phyloP scores from a whole-genome alignment of 768 basidiomycete genomes.

The Bullera alba region DNA sequence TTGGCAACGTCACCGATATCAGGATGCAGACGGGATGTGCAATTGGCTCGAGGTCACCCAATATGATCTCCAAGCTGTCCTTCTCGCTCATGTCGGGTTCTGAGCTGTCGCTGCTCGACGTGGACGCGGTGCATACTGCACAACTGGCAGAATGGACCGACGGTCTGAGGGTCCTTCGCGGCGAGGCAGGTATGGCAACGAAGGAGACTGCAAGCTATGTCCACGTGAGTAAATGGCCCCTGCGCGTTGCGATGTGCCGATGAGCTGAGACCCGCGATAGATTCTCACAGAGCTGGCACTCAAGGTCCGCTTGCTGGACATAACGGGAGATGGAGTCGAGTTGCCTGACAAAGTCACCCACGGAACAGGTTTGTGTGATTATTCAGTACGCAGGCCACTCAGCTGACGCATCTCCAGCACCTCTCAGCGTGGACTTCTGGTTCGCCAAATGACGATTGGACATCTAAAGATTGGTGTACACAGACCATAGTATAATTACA shows the following conservation, averaged over 20 bases:
- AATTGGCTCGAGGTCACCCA: constrained; percentile 30
- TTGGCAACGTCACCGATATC: constrained; percentile 22
- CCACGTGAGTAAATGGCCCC: constrained; percentile 19
- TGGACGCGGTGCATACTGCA: constrained; percentile 35
- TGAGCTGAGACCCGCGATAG: constrained; percentile 7
- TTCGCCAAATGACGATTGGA: constrained; percentile 33
- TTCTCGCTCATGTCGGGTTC: constrained; percentile 34
- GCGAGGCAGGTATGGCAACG: constrained; percentile 30
- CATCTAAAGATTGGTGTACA: too few species aligned
- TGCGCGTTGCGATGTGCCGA: not conserved
- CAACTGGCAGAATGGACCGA: constrained; percentile 42
- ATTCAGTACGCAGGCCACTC: not conserved
- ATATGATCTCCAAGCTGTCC: constrained; percentile 24
- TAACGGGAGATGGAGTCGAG: constrained; percentile 38
- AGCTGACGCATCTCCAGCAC: constrained; percentile 11
- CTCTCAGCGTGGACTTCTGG: constrained; percentile 34
- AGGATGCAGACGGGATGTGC: constrained; percentile 20
- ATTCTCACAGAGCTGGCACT: constrained; percentile 36
- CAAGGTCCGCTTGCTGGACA: constrained; percentile 35
- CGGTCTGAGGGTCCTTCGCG: constrained; percentile 29
- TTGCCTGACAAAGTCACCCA: constrained; percentile 30
- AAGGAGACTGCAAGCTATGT: constrained; percentile 23
- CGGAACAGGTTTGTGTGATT: constrained; percentile 22
- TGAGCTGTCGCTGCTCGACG: constrained; percentile 31
- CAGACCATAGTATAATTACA: not conserved